phyloP scores from a whole-genome alignment of 2,329 filamentous ascomycete species.

The Penicillium thymicola region DNA sequence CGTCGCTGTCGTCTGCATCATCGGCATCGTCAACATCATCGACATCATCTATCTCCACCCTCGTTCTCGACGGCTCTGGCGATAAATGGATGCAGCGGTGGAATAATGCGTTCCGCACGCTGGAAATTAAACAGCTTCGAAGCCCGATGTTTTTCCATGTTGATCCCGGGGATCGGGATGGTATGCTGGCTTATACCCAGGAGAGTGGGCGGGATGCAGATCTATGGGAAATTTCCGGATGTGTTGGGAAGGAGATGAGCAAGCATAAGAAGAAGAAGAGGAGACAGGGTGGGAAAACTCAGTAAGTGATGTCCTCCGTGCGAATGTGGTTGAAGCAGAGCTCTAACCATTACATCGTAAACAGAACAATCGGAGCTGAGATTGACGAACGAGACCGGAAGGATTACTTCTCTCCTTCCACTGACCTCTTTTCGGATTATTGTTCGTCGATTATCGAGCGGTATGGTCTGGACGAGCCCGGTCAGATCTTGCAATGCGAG shows the following conservation, averaged over 20 bases:
- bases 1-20: slow-evolving; percentile 16
- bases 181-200: slow-evolving; percentile 66
- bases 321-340: not conserved
- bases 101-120: slow-evolving; percentile 65
- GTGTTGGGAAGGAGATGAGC: slow-evolving; percentile 75
- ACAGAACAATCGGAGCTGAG: slow-evolving; percentile 33
- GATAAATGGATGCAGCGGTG: slow-evolving; percentile 67
- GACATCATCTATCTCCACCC: slow-evolving; percentile 42
- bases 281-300: slow-evolving; percentile 56
- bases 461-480: slow-evolving; percentile 54
- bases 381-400: slow-evolving; percentile 66
- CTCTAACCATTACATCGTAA: not conserved
- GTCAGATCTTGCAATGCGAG: slow-evolving; percentile 58
- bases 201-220: slow-evolving; percentile 59
- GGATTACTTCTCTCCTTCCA: slow-evolving; percentile 66
- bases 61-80: slow-evolving; percentile 66
- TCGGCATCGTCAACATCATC: slow-evolving; percentile 17
- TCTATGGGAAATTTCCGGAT: slow-evolving; percentile 66
- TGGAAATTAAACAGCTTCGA: slow-evolving; percentile 68
- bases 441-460: slow-evolving; percentile 56
- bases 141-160: slow-evolving; percentile 83
- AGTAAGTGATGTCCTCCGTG: slow-evolving; percentile 22
- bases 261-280: slow-evolving; percentile 74
- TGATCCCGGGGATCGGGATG: slow-evolving; percentile 72
- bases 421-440: slow-evolving; percentile 60